Evolutionary conservation across 352 stramenopile genomes (phyloP), one percentile per base, ranked within the genome.

Genomic region (Elongisporangium senticosum): DNA sequence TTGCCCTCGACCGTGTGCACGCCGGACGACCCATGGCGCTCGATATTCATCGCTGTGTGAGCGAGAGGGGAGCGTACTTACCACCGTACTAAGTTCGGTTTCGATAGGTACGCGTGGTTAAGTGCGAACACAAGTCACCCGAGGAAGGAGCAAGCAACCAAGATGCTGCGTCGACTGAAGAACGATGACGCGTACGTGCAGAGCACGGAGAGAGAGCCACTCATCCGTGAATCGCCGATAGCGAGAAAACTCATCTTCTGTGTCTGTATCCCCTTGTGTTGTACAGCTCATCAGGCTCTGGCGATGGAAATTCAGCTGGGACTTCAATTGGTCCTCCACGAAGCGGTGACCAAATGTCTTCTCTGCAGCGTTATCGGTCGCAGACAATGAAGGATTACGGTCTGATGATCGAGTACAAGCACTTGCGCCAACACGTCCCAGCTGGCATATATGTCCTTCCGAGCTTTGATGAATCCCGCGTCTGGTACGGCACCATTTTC

Each of bases 351-450:
- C 79, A 85, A 54, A 89, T 94, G 79, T 86, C 85, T 55, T 92
- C 83, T 24, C 71, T 94, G 49, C 85, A 94, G 62, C 83, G 81
- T 49, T 94, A 94, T 56, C 78, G 85, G 11, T 90, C 82, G 33
- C 82, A 94, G 64, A 94, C 85, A 8, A 94, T 94, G 82, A 92
- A 91, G 56, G 94, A 98, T 65, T 98, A 98, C 65, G 96, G 96
- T 6, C 86, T 99, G 7, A 97, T 96, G 64, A 98, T 98, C 69
- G 96, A 99, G 80, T 99, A 98, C 79, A 98, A 98, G 65, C 94
- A 98, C 60, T 64, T 99, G 33, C 93, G 97, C 55, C 84, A 96
- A 52, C 87, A 98, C 63, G 90, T 96, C 26, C 96, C 96, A 1
- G 93, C 85, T 22, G 95, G 96, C 11, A 96, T 99, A 51, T 98